Percentiles rank a stretch among this genome's conserved stretches.
Evolutionary conservation across 768 basidiomycete genomes (phyloP).

Genomic region (Sporobolomyces roseus): DNA sequence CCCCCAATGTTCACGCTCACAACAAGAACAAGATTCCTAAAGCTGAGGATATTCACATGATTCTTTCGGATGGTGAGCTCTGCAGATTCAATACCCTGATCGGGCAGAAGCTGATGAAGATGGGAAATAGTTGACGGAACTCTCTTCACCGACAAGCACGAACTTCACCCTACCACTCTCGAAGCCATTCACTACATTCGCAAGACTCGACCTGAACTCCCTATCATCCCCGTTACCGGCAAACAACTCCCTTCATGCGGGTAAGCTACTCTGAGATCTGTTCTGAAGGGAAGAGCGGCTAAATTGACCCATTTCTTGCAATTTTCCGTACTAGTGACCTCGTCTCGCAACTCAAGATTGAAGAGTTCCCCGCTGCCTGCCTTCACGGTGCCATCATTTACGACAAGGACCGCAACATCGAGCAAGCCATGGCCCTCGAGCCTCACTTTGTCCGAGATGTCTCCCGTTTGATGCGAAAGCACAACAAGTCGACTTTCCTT

Average conservation of each 20-base stretch:
- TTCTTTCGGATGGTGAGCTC: slow-evolving; percentile 36
- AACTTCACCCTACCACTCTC: slow-evolving; percentile 38
- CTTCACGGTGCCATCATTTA: slow-evolving; percentile 44
- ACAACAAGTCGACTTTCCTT: slow-evolving; percentile 43
- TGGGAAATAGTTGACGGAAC: slow-evolving; percentile 35
- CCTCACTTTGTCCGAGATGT: slow-evolving; percentile 40
- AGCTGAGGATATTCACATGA: slow-evolving; percentile 38
- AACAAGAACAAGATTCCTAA: slow-evolving; percentile 24
- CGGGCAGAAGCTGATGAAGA: background rate
- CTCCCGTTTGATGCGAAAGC: slow-evolving; percentile 35
- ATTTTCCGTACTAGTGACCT: slow-evolving; percentile 33
- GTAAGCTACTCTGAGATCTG: slow-evolving; percentile 8
- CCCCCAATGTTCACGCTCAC: slow-evolving; percentile 22
- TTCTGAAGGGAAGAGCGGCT: too few species aligned
- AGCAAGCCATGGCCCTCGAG: slow-evolving; percentile 35
- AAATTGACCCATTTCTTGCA: background rate
- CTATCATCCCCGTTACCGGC: slow-evolving; percentile 43
- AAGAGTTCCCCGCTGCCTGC: slow-evolving; percentile 37
- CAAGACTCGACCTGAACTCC: slow-evolving; percentile 37
- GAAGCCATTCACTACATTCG: slow-evolving; percentile 41
- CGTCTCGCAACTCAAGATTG: slow-evolving; percentile 22
- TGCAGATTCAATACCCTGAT: background rate
- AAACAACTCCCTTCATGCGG: slow-evolving; percentile 42
- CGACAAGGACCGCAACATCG: slow-evolving; percentile 41
- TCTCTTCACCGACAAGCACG: slow-evolving; percentile 42